These are phyloP conservation scores for Psilocybe tampanensis DNA, from an alignment of 768 basidiomycete genomes.

Conservation along the genomic window DNA sequence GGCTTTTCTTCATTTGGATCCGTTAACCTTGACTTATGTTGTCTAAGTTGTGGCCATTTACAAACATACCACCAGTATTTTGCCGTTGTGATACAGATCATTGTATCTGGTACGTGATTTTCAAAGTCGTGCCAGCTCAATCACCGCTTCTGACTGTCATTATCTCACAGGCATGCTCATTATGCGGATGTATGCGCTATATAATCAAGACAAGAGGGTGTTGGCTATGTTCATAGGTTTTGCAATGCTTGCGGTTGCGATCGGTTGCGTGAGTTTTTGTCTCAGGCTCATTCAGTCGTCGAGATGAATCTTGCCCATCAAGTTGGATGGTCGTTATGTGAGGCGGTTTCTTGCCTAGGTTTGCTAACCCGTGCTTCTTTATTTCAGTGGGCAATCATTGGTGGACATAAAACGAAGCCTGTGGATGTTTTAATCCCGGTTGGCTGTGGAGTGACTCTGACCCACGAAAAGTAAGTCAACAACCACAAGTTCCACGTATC, in stretches of 20 bases:
- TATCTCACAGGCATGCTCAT: constrained; percentile 29
- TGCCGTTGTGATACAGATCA: constrained; percentile 32
- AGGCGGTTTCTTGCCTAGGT: too few relatives aligned
- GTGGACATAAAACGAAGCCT: constrained; percentile 16
- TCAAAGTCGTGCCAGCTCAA: neutral
- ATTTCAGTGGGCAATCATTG: constrained; percentile 29
- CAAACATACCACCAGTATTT: constrained; percentile 39
- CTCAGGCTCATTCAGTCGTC: neutral
- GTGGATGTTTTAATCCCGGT: constrained; percentile 17
- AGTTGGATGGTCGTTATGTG: too few relatives aligned
- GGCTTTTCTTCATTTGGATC: neutral
- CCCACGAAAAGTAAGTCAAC: constrained; percentile 24
- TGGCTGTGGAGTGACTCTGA: constrained; percentile 26
- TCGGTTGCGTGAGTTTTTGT: constrained; percentile 36
- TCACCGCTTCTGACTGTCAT: neutral
- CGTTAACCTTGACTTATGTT: neutral
- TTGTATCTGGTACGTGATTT: constrained; percentile 32
- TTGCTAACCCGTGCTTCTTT: neutral
- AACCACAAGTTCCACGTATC: neutral
- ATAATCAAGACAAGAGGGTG: constrained; percentile 33
- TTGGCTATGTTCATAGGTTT: constrained; percentile 30
- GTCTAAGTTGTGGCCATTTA: constrained; percentile 31
- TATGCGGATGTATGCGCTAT: constrained; percentile 47
- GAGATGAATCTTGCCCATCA: too few relatives aligned
- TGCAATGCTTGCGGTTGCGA: constrained; percentile 20